A percentile compares a stretch with the other conserved stretches of the same genome.
Conservation (phyloP, 164 flowering plant species). For the Akebia trifoliata region DNA sequence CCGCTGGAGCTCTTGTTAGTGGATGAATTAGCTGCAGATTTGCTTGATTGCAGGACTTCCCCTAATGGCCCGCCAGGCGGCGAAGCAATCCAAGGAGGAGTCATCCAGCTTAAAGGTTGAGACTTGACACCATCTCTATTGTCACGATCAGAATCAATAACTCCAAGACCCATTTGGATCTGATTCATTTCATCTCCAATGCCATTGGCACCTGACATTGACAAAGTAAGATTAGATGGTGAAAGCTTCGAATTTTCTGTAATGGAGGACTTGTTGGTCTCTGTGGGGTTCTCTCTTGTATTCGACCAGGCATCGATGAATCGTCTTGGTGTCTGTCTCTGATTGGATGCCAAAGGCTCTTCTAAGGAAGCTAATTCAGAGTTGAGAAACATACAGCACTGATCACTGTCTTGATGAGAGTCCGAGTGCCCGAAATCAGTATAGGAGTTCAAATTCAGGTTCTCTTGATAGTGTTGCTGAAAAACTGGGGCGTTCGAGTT, state of each 20-base stretch:
- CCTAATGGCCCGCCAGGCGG: conserved; percentile 79
- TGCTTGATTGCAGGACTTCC: conserved; percentile 59
- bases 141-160: conserved; percentile 19
- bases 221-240: conserved; percentile 43
- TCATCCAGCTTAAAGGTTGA: conserved; percentile 39
- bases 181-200: conserved; percentile 21
- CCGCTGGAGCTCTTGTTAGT: conserved; percentile 27
- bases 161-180: conserved; percentile 25
- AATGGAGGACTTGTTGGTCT: conserved; percentile 15
- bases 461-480: conserved; percentile 21
- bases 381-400: conserved; percentile 25
- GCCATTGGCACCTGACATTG: conserved; percentile 40
- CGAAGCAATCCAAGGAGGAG: conserved; percentile 41
- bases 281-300: conserved; percentile 10
- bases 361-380: conserved; percentile 14
- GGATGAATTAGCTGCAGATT: conserved; percentile 13
- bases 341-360: background rate
- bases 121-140: conserved; percentile 15
- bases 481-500: conserved; percentile 9
- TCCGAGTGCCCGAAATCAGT: conserved; percentile 8
- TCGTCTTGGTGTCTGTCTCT: conserved; percentile 30
- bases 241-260: conserved; percentile 26
- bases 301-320: conserved; percentile 72
- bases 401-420: conserved; percentile 19
- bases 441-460: conserved; percentile 24